A percentile compares a stretch with the other conserved stretches of the same genome.
Conservation (phyloP, 257 asterid species). For the Oldenlandia corymbosa region DNA sequence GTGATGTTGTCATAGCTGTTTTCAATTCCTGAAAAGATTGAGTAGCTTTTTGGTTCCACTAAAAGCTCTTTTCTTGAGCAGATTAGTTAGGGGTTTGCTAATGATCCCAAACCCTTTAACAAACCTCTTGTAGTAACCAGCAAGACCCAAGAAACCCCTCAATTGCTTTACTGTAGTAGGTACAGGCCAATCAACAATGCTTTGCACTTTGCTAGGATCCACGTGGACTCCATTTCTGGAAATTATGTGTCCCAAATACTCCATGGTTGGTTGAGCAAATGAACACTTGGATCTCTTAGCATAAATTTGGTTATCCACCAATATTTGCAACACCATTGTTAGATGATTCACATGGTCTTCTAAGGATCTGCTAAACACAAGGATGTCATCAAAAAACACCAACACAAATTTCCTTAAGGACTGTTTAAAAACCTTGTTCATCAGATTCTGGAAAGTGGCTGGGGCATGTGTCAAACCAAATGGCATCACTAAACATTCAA, state of each 20-base stretch:
- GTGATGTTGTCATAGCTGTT: too few relatives aligned
- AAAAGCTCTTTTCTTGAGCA: not conserved
- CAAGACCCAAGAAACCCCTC: not conserved
- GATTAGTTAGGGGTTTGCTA: not conserved
- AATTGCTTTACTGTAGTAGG: not conserved
- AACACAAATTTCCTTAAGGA: not conserved
- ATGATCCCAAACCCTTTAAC: too few relatives aligned
- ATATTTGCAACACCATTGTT: not conserved
- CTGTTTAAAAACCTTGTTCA: not conserved
- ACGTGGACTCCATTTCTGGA: not conserved
- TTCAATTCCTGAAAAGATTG: too few relatives aligned
- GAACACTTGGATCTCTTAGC: not conserved
- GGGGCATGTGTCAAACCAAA: too few relatives aligned
- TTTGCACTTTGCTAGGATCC: not conserved
- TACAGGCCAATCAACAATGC: not conserved
- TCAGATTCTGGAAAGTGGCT: not conserved
- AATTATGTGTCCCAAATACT: slow-evolving; percentile 5
- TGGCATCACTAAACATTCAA: too few relatives aligned
- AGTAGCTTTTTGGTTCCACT: too few relatives aligned
- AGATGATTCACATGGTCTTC: not conserved
- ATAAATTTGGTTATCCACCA: not conserved
- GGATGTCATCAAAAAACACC: slow-evolving; percentile 12
- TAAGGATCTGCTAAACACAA: not conserved
- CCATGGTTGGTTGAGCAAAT: not conserved
- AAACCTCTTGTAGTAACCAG: not conserved